Percentiles rank a stretch among this genome's conserved stretches.
Conservation (phyloP, 2,329 filamentous ascomycete genomes). For the Berkeleyomyces rouxiae region DNA sequence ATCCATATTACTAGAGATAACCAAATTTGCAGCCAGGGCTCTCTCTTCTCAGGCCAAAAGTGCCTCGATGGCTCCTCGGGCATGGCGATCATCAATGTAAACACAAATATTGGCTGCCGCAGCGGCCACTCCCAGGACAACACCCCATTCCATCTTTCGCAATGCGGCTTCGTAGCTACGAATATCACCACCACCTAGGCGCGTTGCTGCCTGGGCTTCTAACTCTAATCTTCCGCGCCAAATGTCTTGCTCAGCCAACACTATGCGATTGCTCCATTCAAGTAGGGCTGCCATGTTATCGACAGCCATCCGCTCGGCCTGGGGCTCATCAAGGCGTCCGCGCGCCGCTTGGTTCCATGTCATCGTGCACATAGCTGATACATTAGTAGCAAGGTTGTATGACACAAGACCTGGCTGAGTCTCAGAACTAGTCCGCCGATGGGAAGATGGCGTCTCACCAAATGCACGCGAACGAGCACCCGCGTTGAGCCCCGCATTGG, state of each 20-base stretch:
- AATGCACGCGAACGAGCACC: not conserved
- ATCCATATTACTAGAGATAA: not conserved
- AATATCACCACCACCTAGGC: not conserved
- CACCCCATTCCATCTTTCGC: constrained; percentile 5
- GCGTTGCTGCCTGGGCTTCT: not conserved
- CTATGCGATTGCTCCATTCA: constrained; percentile 17
- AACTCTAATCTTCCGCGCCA: constrained; percentile 10
- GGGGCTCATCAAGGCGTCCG: constrained; percentile 19
- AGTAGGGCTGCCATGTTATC: constrained; percentile 19
- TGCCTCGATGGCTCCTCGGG: constrained; percentile 2
- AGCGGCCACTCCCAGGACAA: constrained; percentile 6
- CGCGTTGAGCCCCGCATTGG: not conserved
- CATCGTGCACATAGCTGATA: constrained; percentile 19
- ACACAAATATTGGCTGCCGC: constrained; percentile 10
- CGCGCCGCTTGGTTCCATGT: constrained; percentile 20
- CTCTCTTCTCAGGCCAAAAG: not conserved
- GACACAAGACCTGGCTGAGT: constrained; percentile 14
- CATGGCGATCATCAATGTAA: constrained; percentile 8
- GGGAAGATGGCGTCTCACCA: not conserved
- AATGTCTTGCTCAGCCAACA: constrained; percentile 16
- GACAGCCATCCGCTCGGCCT: constrained; percentile 18
- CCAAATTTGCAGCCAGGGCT: not conserved
- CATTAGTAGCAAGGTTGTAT: constrained; percentile 18
- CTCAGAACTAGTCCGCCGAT: not conserved
- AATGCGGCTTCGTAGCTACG: not conserved